A percentile compares a stretch with the other conserved stretches of the same genome.
These are phyloP conservation scores for Oryza australiensis DNA, from an alignment of 176 grass and related monocot genomes.

Conservation along the genomic window DNA sequence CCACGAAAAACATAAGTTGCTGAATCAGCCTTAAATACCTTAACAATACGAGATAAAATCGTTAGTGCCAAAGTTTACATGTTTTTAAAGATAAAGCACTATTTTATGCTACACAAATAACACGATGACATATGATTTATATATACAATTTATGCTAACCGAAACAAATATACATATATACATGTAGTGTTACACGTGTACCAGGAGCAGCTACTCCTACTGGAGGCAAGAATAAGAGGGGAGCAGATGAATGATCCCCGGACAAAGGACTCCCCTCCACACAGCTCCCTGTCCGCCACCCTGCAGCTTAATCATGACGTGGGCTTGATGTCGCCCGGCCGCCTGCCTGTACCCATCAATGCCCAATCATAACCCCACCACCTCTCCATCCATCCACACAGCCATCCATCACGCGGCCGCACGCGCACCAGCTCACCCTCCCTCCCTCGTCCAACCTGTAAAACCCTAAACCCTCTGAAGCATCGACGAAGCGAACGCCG, in stretches of 20 bases:
- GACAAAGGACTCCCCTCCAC: neutral
- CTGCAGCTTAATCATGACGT: constrained; percentile 34
- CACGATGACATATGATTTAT: no score
- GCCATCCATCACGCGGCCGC: neutral
- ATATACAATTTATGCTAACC: no score
- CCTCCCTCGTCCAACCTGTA: neutral
- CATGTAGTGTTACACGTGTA: no score
- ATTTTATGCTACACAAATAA: no score
- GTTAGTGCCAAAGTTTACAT: no score
- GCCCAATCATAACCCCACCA: constrained; percentile 25
- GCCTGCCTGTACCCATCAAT: constrained; percentile 48
- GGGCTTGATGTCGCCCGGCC: constrained; percentile 15
- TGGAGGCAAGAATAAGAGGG: no score
- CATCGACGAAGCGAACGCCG: constrained; percentile 4
- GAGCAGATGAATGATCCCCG: neutral
- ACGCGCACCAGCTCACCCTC: neutral
- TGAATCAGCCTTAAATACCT: no score
- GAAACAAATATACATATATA: no score
- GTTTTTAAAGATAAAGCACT: no score
- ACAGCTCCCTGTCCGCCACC: neutral
- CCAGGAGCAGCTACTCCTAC: no score
- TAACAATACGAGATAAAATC: no score
- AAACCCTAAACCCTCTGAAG: constrained; percentile 17
- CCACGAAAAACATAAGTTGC: no score
- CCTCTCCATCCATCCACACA: neutral